These are phyloP conservation scores for Plasmodium fragile DNA, from an alignment of 169 alveolate species.

Conservation along the genomic window DNA sequence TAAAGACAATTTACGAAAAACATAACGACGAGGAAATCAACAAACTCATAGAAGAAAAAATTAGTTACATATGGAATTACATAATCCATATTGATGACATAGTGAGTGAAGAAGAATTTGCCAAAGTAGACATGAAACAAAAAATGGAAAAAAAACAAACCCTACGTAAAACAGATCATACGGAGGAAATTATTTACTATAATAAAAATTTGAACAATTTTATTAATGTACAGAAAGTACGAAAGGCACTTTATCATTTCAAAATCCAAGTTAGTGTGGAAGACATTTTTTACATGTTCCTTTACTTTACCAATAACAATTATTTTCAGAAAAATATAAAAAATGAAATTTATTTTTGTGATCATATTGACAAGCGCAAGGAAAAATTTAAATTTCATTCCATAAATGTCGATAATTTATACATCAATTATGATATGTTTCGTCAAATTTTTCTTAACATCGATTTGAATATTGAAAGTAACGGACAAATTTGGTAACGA, in stretches of 20 bases:
- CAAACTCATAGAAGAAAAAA: slow-evolving; percentile 40
- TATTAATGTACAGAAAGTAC: slow-evolving; percentile 47
- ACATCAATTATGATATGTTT: slow-evolving; percentile 62
- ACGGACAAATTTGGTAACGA: slow-evolving; percentile 50
- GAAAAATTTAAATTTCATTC: slow-evolving; percentile 14
- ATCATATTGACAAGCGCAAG: slow-evolving; percentile 41
- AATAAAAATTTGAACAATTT: slow-evolving; percentile 55
- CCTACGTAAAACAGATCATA: slow-evolving; percentile 15
- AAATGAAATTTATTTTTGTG: slow-evolving; percentile 33
- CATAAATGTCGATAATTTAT: slow-evolving; percentile 36
- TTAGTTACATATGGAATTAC: slow-evolving; percentile 58
- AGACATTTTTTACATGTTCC: slow-evolving; percentile 56
- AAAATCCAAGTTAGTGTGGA: slow-evolving; percentile 53
- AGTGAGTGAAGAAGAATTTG: slow-evolving; percentile 46
- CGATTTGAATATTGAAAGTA: slow-evolving; percentile 59
- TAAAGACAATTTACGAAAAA: slow-evolving; percentile 70
- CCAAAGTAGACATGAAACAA: slow-evolving; percentile 60
- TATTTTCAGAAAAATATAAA: slow-evolving; percentile 24
- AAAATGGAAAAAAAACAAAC: slow-evolving; percentile 47
- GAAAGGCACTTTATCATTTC: slow-evolving; percentile 51
- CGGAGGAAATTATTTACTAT: slow-evolving; percentile 60
- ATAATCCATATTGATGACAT: slow-evolving; percentile 58
- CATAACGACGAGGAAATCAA: slow-evolving; percentile 16
- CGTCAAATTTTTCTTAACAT: slow-evolving; percentile 47
- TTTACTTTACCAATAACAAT: slow-evolving; percentile 46